Evolutionary conservation across 371 early-diverging fungal species (phyloP).

Genomic region (Coemansia linderi): DNA sequence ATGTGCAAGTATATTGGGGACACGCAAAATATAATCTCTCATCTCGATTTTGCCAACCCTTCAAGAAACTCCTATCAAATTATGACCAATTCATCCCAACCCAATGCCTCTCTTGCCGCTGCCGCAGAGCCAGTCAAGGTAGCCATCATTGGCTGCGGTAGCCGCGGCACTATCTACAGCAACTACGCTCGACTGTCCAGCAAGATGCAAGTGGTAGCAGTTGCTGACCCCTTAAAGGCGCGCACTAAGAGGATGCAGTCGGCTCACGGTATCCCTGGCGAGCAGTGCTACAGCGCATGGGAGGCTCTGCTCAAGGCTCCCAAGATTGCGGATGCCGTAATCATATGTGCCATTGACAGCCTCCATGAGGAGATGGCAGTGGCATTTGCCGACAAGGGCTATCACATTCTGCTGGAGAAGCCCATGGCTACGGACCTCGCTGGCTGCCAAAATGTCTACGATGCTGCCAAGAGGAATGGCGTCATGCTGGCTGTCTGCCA

Average conservation of each 20-base stretch:
- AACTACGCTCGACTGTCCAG: constrained; percentile 11
- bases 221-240: constrained; percentile 10
- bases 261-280: background rate
- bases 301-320: constrained; percentile 16
- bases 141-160: constrained; percentile 20
- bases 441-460: constrained; percentile 56
- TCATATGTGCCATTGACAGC: constrained; percentile 19
- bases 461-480: constrained; percentile 47
- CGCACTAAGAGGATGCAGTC: constrained; percentile 2
- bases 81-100: background rate
- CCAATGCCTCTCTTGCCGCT: background rate
- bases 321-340: constrained; percentile 37
- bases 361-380: constrained; percentile 18
- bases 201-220: constrained; percentile 16
- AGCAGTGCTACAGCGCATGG: constrained; percentile 15
- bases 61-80: background rate
- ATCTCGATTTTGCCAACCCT: background rate
- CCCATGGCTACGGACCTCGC: constrained; percentile 58
- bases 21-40: background rate
- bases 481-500: constrained; percentile 57
- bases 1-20: background rate
- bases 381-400: constrained; percentile 54
- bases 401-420: constrained; percentile 63
- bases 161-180: constrained; percentile 19
- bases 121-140: constrained; percentile 15